Evolutionary conservation across 495 filamentous ascomycete species (phyloP).

Genomic region (Sabuloglossum arenarium): DNA sequence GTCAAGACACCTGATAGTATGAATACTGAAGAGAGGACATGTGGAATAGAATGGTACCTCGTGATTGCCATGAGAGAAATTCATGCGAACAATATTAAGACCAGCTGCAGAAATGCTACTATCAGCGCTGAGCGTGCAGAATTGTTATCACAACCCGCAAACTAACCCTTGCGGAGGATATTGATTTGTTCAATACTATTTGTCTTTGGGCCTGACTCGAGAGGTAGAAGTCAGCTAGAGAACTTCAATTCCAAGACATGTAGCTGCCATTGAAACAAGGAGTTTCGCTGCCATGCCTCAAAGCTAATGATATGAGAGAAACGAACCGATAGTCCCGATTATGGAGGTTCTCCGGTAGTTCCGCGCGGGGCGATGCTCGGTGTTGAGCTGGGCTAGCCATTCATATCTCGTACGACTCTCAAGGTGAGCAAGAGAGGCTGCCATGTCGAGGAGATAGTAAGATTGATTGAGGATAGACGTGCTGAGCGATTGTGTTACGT

Average conservation of each 20-base stretch:
- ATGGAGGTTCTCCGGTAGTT: slow-evolving; percentile 93
- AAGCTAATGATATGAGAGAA: not conserved
- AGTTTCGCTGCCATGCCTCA: not conserved
- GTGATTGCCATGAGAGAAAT: slow-evolving; percentile 95
- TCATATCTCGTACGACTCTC: slow-evolving; percentile 64
- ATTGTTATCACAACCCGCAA: slow-evolving; percentile 5
- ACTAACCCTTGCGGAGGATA: slow-evolving; percentile 50
- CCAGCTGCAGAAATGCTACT: slow-evolving; percentile 32
- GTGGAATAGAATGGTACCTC: slow-evolving; percentile 43
- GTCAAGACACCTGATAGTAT: not conserved
- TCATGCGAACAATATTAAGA: slow-evolving; percentile 97
- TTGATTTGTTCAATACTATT: slow-evolving; percentile 96
- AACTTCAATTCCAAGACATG: not conserved
- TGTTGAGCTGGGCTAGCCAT: slow-evolving; percentile 73
- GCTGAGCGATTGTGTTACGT: not conserved
- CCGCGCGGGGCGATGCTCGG: slow-evolving; percentile 56
- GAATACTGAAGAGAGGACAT: slow-evolving; percentile 6
- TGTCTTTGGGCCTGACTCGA: slow-evolving; percentile 62
- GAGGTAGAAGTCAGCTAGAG: not conserved
- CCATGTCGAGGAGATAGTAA: slow-evolving; percentile 22
- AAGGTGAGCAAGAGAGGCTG: slow-evolving; percentile 60
- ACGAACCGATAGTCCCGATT: slow-evolving; percentile 87
- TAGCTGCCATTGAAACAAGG: slow-evolving; percentile 7
- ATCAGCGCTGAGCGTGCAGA: not conserved
- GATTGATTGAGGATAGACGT: not conserved